Evolutionary conservation across 306 rosid species (phyloP).

Genomic region (Sicyos edulis): DNA sequence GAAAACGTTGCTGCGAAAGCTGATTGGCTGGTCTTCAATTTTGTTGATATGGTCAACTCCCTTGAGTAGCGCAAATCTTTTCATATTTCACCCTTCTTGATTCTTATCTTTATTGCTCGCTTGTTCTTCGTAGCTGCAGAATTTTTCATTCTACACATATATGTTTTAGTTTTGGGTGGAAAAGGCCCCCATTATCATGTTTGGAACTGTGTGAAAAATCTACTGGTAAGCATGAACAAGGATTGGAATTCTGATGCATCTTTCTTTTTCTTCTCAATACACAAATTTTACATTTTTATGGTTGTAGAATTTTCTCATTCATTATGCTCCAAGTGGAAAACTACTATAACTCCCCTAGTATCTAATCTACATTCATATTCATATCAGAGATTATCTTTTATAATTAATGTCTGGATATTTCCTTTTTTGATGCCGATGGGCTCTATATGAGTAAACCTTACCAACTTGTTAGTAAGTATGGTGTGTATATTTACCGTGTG

Average conservation of each 20-base stretch:
- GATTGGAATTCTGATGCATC: not conserved
- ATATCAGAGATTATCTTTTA: not conserved
- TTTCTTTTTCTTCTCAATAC: not conserved
- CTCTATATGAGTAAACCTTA: too few relatives aligned
- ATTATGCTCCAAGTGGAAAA: not conserved
- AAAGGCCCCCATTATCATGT: not conserved
- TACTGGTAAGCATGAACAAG: not conserved
- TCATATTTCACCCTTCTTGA: not conserved
- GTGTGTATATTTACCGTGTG: too few relatives aligned
- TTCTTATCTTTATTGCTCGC: not conserved
- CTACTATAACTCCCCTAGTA: not conserved
- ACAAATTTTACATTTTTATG: not conserved
- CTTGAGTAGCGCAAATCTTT: constrained; percentile 23
- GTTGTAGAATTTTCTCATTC: not conserved
- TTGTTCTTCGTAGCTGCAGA: not conserved
- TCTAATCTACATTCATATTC: not conserved
- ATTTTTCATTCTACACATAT: not conserved
- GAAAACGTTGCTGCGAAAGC: constrained; percentile 78
- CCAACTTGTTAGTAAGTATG: too few relatives aligned
- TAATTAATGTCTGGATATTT: too few relatives aligned
- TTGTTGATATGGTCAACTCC: constrained; percentile 50
- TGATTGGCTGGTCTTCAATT: constrained; percentile 70
- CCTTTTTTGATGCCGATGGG: too few relatives aligned
- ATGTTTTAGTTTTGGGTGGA: not conserved
- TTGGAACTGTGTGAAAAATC: constrained; percentile 3